Evolutionary conservation across 108 stramenopile species (phyloP).

Genomic region (Ochromonas danica): DNA sequence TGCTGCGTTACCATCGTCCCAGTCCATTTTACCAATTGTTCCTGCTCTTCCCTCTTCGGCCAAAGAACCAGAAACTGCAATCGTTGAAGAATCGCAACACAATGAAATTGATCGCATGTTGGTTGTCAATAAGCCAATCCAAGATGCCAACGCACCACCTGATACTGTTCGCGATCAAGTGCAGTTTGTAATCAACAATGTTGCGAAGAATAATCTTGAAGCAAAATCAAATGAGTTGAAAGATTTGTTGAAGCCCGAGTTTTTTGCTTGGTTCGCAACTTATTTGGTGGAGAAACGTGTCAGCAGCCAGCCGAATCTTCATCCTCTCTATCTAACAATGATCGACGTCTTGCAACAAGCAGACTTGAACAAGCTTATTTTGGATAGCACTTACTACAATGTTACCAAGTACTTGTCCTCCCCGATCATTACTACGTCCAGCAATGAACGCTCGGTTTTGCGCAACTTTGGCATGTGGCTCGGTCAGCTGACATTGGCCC

Average conservation of each 20-base stretch:
- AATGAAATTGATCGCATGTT: slow-evolving; percentile 22
- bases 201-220: slow-evolving; percentile 85
- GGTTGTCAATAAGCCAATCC: neutral
- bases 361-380: slow-evolving; percentile 80
- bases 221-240: slow-evolving; percentile 80
- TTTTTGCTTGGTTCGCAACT: slow-evolving; percentile 94
- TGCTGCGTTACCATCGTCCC: neutral
- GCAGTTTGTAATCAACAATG: slow-evolving; percentile 96
- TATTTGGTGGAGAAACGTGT: slow-evolving; percentile 97
- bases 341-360: slow-evolving; percentile 76
- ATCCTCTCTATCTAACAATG: slow-evolving; percentile 82
- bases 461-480: slow-evolving; percentile 98
- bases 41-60: neutral
- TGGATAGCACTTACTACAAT: slow-evolving; percentile 82
- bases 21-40: neutral
- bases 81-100: too few species aligned
- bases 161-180: slow-evolving; percentile 81
- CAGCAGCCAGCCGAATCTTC: slow-evolving; percentile 95
- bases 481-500: slow-evolving; percentile 91
- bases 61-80: too few species aligned
- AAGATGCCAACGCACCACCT: slow-evolving; percentile 68
- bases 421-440: slow-evolving; percentile 88
- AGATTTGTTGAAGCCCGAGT: slow-evolving; percentile 63
- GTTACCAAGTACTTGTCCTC: slow-evolving; percentile 86
- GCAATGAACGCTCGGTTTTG: slow-evolving; percentile 86